Base-by-base conservation (phyloP, 345 rosid species). In the Lenwebbia sp. region DNA sequence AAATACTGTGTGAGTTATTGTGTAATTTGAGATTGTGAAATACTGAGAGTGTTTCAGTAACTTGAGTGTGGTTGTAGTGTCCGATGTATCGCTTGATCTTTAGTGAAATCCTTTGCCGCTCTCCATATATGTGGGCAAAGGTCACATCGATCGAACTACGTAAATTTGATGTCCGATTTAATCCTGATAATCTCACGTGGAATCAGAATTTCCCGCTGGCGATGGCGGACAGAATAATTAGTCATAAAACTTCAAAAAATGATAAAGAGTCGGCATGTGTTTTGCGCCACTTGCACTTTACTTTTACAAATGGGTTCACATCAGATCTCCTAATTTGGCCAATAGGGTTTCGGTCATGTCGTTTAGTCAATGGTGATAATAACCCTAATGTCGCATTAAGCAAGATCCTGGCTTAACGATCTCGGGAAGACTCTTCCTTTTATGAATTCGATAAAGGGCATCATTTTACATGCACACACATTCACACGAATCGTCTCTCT, bases 341-440 rank as follows among this genome's bases (percentile, higher is more conserved):
- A 83, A 83, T 83, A 52, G 26, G 82, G 17, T 28, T 28, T 54
- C 84, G 7, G 47, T 47, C 47, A 30, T 22, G 44, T 33, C 58
- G 13, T 83, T 44, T 28, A 28, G 84, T 52, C 57, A 52, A 52
- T 83, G 26, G 84, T 83, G 30, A 83, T 83, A 28, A 83, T 83
- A 54, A 52, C 60, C 84, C 57, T 51, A 83, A 40, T 49, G 40
- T 55, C 47, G 74, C 83, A 83, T 85, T 85, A 25, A 86, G 88
- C 90, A 93, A 86, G 95, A 91, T 92, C 95, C 93, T 87, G 85
- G 89, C 91, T 91, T 89, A 86, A 92, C 90, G 92, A 91, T 92
- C 90, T 87, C 86, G 89, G 83, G 91, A 89, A 88, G 84, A 87
- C 82, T 84, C 54, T 47, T 74, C 85, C 85, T 84, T 89, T 90